These are phyloP conservation scores for Phanerochaete sordida DNA, from an alignment of 768 basidiomycete genomes.

Conservation along the genomic window DNA sequence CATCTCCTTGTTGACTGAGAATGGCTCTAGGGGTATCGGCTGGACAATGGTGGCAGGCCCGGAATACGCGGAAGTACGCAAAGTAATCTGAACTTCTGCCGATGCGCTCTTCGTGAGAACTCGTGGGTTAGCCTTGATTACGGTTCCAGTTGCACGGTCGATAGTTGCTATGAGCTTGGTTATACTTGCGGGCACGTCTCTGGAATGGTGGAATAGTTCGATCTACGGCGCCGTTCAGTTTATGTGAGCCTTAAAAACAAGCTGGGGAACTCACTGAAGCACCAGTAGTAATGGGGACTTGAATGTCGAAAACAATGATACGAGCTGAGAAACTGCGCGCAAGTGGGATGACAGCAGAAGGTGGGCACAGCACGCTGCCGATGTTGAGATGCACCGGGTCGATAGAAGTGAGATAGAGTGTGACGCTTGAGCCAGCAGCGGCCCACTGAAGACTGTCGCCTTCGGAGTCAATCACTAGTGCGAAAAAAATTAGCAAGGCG, in stretches of 20 bases:
- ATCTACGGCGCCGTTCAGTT: constrained; percentile 42
- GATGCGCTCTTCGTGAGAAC: constrained; percentile 83
- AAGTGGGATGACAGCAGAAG: constrained; percentile 66
- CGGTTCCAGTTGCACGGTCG: constrained; percentile 73
- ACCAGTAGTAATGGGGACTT: constrained; percentile 84
- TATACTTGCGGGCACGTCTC: constrained; percentile 87
- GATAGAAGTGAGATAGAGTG: constrained; percentile 75
- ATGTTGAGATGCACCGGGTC: constrained; percentile 85
- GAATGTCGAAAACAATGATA: constrained; percentile 91
- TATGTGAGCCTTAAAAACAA: neutral
- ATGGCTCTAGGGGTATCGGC: constrained; percentile 84
- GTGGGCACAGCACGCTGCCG: constrained; percentile 86
- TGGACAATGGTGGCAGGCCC: constrained; percentile 42
- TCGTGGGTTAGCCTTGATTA: constrained; percentile 77
- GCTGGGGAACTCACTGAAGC: constrained; percentile 52
- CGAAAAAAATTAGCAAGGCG: neutral
- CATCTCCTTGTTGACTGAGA: constrained; percentile 91
- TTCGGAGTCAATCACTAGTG: constrained; percentile 80
- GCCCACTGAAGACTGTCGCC: constrained; percentile 80
- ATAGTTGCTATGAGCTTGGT: constrained; percentile 74
- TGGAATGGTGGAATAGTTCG: constrained; percentile 93
- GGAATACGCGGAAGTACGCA: constrained; percentile 56
- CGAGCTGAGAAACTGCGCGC: constrained; percentile 77
- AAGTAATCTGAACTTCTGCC: constrained; percentile 80
- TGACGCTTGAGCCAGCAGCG: constrained; percentile 86